A percentile compares a stretch with the other conserved stretches of the same genome.
Evolutionary conservation across 345 rosid genomes (phyloP).

Genomic region (Cochlearia excelsa): DNA sequence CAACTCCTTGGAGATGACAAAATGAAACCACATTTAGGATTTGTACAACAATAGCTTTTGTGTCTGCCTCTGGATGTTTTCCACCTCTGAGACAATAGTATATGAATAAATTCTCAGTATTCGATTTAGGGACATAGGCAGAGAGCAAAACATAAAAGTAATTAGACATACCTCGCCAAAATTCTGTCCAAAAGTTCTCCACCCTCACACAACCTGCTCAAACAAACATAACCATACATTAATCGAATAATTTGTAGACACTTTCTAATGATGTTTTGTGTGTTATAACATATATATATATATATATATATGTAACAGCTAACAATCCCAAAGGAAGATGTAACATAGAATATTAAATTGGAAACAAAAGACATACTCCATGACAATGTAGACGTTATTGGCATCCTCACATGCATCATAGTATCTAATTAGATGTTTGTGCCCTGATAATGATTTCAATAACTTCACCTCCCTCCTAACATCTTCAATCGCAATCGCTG

Average conservation of each 20-base stretch:
- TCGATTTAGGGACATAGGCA: constrained; percentile 3
- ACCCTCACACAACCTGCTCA: constrained; percentile 89
- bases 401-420: constrained; percentile 88
- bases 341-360: no score
- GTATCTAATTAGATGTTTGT: constrained; percentile 68
- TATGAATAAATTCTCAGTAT: no score
- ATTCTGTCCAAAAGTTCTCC: constrained; percentile 96
- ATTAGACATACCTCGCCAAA: constrained; percentile 64
- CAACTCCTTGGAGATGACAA: constrained; percentile 98
- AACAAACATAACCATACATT: no score
- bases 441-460: constrained; percentile 78
- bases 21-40: constrained; percentile 83
- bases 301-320: no score
- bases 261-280: neutral
- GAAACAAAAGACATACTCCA: constrained; percentile 65
- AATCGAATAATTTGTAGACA: neutral
- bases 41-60: constrained; percentile 81
- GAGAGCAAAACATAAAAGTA: constrained; percentile 24
- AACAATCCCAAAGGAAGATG: no score
- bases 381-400: constrained; percentile 82
- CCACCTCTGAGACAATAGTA: constrained; percentile 58
- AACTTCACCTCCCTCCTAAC: constrained; percentile 97
- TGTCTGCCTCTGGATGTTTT: constrained; percentile 92
- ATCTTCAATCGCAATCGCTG: constrained; percentile 95
- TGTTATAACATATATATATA: neutral